A percentile compares a stretch with the other conserved stretches of the same genome.
phyloP scores from a whole-genome alignment of 768 basidiomycete species.

The Suillus discolor region DNA sequence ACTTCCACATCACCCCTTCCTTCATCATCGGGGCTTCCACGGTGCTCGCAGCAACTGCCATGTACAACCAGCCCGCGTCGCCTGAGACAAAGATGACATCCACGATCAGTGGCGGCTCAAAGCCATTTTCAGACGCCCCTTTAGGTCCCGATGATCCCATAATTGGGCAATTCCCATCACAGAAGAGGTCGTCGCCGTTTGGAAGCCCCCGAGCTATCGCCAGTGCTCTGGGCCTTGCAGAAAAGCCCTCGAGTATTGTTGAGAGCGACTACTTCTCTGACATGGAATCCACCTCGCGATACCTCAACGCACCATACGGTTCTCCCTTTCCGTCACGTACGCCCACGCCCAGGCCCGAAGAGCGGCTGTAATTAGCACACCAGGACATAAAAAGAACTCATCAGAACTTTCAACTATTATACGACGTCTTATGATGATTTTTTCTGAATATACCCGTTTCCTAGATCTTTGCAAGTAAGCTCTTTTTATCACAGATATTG shows the following conservation, averaged over 20 bases:
- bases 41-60: constrained; percentile 88
- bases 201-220: constrained; percentile 53
- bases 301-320: constrained; percentile 51
- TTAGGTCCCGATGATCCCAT: constrained; percentile 56
- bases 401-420: constrained; percentile 27
- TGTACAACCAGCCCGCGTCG: constrained; percentile 82
- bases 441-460: constrained; percentile 35
- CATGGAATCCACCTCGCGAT: constrained; percentile 45
- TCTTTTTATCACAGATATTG: constrained; percentile 33
- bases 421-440: constrained; percentile 38
- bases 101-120: constrained; percentile 28
- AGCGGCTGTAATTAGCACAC: constrained; percentile 29
- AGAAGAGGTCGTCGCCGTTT: constrained; percentile 49
- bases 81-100: constrained; percentile 38
- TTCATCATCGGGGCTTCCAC: constrained; percentile 87
- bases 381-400: constrained; percentile 14
- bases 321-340: constrained; percentile 53
- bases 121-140: constrained; percentile 46
- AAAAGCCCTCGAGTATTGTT: constrained; percentile 25
- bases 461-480: constrained; percentile 36
- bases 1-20: constrained; percentile 83
- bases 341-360: constrained; percentile 44
- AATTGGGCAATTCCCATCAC: constrained; percentile 54
- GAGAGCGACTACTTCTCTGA: constrained; percentile 40
- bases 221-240: constrained; percentile 47